These are phyloP conservation scores for Dissophora ornata DNA, from an alignment of 192 early-diverging fungal species.

Conservation along the genomic window DNA sequence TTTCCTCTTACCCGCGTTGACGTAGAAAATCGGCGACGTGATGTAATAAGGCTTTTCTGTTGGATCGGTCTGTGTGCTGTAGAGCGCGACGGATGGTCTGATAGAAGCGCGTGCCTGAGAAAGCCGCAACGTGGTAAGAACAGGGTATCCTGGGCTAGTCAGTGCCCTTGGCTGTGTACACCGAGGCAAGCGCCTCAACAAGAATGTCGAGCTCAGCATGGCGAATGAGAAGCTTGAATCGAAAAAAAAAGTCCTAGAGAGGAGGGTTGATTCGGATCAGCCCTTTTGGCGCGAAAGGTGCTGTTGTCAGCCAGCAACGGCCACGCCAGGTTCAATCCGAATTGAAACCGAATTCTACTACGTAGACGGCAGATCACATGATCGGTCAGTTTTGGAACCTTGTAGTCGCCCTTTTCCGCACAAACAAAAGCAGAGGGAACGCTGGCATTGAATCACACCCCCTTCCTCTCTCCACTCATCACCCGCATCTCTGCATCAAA, in stretches of 20 bases:
- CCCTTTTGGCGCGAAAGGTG: no score
- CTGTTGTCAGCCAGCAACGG: no score
- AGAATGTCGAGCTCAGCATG: conserved; percentile 24
- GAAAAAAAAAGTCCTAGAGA: background rate
- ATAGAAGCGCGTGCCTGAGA: conserved; percentile 7
- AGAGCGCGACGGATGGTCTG: conserved; percentile 6
- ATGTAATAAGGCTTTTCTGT: conserved; percentile 69
- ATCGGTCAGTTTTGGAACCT: no score
- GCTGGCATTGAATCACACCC: background rate
- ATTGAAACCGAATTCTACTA: no score
- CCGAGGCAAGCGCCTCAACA: conserved; percentile 11
- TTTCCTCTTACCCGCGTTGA: conserved; percentile 72
- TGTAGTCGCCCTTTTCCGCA: no score
- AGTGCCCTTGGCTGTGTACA: background rate
- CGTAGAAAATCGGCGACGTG: conserved; percentile 93
- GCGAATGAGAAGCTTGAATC: background rate
- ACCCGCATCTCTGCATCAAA: conserved; percentile 3
- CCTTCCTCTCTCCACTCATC: conserved; percentile 12
- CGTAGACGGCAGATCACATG: no score
- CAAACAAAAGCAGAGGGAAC: background rate
- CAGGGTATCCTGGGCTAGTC: background rate
- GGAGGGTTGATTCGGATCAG: no score
- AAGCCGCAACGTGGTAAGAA: background rate
- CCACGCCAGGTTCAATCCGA: no score
- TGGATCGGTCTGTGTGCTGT: conserved; percentile 20